Conservation (phyloP, 2,329 filamentous ascomycete genomes). For the Xylaria sp. region DNA sequence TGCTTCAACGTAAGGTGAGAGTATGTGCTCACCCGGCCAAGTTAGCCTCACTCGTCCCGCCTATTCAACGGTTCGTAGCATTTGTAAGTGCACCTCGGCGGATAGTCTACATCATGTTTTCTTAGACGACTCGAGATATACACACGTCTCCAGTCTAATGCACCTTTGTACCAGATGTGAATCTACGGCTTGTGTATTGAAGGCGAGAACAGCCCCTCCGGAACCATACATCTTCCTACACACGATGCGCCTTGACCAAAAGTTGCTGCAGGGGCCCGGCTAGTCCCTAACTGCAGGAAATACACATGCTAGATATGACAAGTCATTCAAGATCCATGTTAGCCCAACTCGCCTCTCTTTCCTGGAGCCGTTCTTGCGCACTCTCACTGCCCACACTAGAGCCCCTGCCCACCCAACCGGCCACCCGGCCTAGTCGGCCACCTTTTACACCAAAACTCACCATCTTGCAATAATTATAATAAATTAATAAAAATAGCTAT, state of each 20-base stretch:
- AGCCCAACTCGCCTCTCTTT: neutral
- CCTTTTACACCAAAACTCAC: too few species aligned
- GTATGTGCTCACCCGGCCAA: constrained; percentile 33
- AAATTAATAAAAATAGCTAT: too few species aligned
- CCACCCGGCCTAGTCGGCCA: too few species aligned
- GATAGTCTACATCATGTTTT: constrained; percentile 3
- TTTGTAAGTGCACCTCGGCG: neutral
- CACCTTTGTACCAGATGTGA: constrained; percentile 12
- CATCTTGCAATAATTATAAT: too few species aligned
- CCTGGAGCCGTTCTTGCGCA: neutral
- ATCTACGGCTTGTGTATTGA: constrained; percentile 10
- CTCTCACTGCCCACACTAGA: too few species aligned
- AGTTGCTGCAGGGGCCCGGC: neutral
- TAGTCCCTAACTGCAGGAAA: neutral
- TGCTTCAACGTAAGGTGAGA: constrained; percentile 26
- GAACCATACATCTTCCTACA: too few species aligned
- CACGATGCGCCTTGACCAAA: constrained; percentile 1
- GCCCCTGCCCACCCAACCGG: too few species aligned
- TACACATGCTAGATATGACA: constrained; percentile 13
- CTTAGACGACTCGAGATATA: constrained; percentile 2
- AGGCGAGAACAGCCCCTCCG: constrained; percentile 27
- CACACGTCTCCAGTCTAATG: constrained; percentile 15
- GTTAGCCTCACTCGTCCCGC: constrained; percentile 28
- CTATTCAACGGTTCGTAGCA: constrained; percentile 12
- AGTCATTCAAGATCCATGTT: constrained; percentile 26